Evolutionary conservation across 2,329 filamentous ascomycete species (phyloP).

Genomic region (Pestalotiopsis sp.): DNA sequence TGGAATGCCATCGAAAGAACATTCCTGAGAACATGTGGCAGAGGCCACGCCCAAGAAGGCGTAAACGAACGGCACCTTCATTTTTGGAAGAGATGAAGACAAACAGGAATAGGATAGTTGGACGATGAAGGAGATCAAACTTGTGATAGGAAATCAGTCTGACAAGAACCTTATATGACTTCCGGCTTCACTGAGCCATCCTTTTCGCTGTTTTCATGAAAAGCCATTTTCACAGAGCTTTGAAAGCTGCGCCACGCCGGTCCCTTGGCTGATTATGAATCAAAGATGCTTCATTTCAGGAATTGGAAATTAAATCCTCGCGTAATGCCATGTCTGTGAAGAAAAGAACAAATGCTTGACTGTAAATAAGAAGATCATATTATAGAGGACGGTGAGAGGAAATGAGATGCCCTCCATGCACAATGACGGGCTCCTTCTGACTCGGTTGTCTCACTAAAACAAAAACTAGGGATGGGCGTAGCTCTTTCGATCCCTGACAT

Average conservation of each 20-base stretch:
- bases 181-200: neutral
- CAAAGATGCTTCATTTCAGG: neutral
- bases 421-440: neutral
- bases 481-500: neutral
- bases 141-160: neutral
- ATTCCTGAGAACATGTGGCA: constrained; percentile 8
- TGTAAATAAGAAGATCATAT: neutral
- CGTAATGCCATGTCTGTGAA: neutral
- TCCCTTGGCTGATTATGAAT: neutral
- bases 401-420: neutral
- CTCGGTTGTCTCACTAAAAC: neutral
- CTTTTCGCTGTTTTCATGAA: neutral
- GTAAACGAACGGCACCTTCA: neutral
- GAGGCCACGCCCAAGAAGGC: constrained; percentile 1
- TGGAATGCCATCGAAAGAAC: constrained; percentile 17
- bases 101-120: too few relatives aligned
- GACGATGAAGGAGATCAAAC: neutral
- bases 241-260: neutral
- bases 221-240: neutral
- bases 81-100: neutral
- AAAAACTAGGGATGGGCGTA: neutral
- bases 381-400: neutral
- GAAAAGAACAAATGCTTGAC: neutral
- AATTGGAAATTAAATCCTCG: neutral
- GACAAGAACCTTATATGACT: neutral